A percentile compares a stretch with the other conserved stretches of the same genome.
These are phyloP conservation scores for Solanum habrochaites DNA, from an alignment of 257 asterid genomes.

Conservation along the genomic window DNA sequence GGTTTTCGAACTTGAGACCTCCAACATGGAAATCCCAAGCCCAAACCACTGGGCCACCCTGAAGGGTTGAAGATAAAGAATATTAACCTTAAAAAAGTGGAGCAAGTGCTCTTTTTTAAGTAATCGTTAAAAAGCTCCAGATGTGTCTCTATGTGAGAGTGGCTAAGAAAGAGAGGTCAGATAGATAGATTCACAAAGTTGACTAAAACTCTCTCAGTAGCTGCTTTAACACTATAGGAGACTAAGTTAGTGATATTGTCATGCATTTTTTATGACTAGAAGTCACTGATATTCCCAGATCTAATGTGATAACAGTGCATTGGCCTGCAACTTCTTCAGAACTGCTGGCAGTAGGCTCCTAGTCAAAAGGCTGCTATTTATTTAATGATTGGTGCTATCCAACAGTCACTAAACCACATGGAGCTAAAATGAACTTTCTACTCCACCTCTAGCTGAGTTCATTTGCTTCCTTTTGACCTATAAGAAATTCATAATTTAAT, in stretches of 20 bases:
- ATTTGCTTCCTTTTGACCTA: background rate
- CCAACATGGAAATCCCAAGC: too few relatives aligned
- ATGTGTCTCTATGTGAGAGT: background rate
- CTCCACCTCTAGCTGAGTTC: background rate
- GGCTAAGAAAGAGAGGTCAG: background rate
- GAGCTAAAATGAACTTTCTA: background rate
- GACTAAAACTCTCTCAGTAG: background rate
- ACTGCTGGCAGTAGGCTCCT: background rate
- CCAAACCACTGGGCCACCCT: too few relatives aligned
- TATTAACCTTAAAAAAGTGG: background rate
- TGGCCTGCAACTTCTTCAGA: background rate
- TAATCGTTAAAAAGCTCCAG: background rate
- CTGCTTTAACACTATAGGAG: background rate
- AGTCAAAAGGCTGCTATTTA: background rate
- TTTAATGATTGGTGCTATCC: background rate
- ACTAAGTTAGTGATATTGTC: background rate
- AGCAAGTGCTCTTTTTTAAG: background rate
- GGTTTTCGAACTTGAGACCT: too few relatives aligned
- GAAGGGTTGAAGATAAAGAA: background rate
- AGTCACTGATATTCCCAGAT: background rate
- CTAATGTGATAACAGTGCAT: background rate
- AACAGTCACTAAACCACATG: background rate
- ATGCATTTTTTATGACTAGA: background rate
- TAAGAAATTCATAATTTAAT: background rate
- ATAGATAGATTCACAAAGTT: background rate